These are phyloP conservation scores for Fragaria nilgerrensis DNA, from an alignment of 306 rosid species.

Conservation along the genomic window DNA sequence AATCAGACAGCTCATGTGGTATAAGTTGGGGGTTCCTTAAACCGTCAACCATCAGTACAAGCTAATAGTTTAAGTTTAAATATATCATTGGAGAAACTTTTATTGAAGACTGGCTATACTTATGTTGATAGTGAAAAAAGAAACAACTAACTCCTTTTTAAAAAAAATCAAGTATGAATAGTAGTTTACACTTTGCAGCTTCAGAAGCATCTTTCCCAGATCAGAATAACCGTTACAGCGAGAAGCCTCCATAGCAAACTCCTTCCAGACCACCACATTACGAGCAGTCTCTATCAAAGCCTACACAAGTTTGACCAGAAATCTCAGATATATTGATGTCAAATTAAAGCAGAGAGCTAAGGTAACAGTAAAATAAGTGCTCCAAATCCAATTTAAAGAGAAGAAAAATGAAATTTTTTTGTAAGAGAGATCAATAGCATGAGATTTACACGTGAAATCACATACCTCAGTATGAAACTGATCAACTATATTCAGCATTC, in stretches of 20 bases:
- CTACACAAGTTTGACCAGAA: slow-evolving; percentile 45
- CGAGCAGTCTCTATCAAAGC: slow-evolving; percentile 80
- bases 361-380: slow-evolving; percentile 14
- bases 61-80: neutral
- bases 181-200: slow-evolving; percentile 80
- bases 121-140: slow-evolving; percentile 8
- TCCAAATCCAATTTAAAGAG: slow-evolving; percentile 8
- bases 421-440: neutral
- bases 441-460: slow-evolving; percentile 18
- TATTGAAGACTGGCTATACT: slow-evolving; percentile 1
- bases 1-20: neutral
- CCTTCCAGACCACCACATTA: slow-evolving; percentile 77
- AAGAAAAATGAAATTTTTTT: neutral
- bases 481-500: slow-evolving; percentile 82
- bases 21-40: neutral
- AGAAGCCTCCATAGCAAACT: slow-evolving; percentile 92
- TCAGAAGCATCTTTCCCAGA: slow-evolving; percentile 89
- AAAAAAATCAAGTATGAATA: slow-evolving; percentile 30
- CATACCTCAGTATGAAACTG: slow-evolving; percentile 86
- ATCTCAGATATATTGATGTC: slow-evolving; percentile 18
- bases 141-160: slow-evolving; percentile 17
- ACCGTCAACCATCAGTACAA: neutral
- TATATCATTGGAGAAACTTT: neutral
- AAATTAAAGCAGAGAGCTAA: slow-evolving; percentile 1
- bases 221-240: slow-evolving; percentile 70